phyloP scores from a whole-genome alignment of 179 eudicot species.

The Silene vulgaris region DNA sequence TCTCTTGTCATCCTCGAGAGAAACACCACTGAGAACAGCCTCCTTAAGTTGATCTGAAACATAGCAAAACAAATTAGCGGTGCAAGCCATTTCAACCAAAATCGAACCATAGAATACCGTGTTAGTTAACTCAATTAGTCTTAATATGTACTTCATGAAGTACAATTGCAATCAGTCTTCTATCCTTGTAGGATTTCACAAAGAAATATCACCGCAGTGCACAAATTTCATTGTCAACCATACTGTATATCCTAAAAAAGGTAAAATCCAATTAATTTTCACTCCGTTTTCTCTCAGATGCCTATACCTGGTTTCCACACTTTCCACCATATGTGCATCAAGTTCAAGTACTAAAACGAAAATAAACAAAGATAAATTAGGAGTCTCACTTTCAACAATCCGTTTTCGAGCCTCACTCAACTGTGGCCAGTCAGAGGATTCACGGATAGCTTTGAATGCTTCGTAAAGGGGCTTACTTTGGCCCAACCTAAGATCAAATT shows the following conservation, averaged over 20 bases:
- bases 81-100: not conserved
- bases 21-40: constrained; percentile 79
- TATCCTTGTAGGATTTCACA: no score
- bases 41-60: constrained; percentile 81
- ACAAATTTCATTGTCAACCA: not conserved
- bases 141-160: not conserved
- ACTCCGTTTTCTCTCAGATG: not conserved
- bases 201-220: not conserved
- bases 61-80: constrained; percentile 13
- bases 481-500: constrained; percentile 79
- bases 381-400: constrained; percentile 73
- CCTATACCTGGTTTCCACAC: not conserved
- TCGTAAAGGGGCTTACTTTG: constrained; percentile 87
- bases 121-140: not conserved
- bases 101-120: not conserved
- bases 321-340: not conserved
- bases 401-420: constrained; percentile 75
- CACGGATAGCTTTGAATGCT: constrained; percentile 75
- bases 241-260: not conserved
- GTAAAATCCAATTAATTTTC: not conserved
- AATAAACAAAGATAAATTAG: not conserved
- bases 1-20: constrained; percentile 85
- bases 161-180: not conserved
- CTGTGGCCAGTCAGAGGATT: constrained; percentile 63
- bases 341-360: not conserved